Percentiles rank a stretch among this genome's conserved stretches.
phyloP scores from a whole-genome alignment of 345 rosid genomes.

The Pistacia vera region DNA sequence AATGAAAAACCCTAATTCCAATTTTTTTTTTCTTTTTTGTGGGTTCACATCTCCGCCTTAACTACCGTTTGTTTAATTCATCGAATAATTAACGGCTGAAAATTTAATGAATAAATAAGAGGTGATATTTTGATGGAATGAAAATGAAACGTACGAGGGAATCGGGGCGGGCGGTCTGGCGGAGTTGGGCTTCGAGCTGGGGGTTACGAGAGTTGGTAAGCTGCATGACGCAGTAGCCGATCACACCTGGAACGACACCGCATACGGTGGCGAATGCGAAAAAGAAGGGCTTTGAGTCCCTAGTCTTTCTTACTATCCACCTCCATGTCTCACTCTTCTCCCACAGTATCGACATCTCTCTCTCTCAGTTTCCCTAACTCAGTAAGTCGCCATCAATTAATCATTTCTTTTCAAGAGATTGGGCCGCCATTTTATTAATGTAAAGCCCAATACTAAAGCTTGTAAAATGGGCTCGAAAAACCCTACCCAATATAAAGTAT shows the following conservation, averaged over 20 bases:
- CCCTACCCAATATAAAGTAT: no score
- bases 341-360: constrained; percentile 58
- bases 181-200: constrained; percentile 84
- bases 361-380: not conserved
- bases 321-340: constrained; percentile 80
- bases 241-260: constrained; percentile 84
- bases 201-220: constrained; percentile 69
- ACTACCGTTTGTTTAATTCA: no score
- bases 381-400: not conserved
- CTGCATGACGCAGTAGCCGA: constrained; percentile 95
- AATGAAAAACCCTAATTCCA: not conserved
- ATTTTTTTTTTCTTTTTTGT: no score
- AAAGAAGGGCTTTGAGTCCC: constrained; percentile 90
- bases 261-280: constrained; percentile 84
- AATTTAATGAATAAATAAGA: no score
- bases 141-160: constrained; percentile 50
- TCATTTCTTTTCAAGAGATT: no score
- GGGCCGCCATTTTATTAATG: no score
- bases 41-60: no score
- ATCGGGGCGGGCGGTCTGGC: constrained; percentile 77
- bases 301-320: constrained; percentile 76
- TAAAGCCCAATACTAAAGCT: no score
- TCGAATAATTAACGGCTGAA: no score
- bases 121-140: not conserved
- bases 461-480: no score